These are phyloP conservation scores for Durio zibethinus DNA, from an alignment of 345 rosid species.

Conservation along the genomic window DNA sequence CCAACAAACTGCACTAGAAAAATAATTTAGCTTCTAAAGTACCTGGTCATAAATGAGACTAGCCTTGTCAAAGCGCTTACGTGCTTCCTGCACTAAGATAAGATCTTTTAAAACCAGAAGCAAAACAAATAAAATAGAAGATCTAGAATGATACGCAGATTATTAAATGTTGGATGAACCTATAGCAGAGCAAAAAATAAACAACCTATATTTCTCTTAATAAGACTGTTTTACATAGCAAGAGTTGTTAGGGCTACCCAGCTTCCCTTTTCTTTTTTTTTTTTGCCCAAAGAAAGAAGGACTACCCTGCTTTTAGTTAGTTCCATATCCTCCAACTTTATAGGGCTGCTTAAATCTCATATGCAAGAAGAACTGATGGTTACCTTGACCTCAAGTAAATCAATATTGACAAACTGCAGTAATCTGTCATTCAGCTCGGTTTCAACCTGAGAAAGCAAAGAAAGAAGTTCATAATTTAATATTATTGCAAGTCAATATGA, in stretches of 20 bases:
- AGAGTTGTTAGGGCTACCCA: not conserved
- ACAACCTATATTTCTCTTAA: not conserved
- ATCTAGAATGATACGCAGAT: not conserved
- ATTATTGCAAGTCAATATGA: not conserved
- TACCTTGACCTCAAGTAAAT: constrained; percentile 96
- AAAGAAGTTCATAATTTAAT: not conserved
- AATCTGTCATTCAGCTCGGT: constrained; percentile 92
- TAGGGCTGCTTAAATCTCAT: not conserved
- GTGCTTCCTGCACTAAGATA: constrained; percentile 75
- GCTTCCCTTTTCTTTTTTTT: no score
- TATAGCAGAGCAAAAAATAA: not conserved
- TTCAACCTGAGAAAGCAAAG: constrained; percentile 67
- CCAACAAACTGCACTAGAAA: constrained; percentile 8
- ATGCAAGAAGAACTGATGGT: constrained; percentile 17
- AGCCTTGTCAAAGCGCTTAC: constrained; percentile 95
- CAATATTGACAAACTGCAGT: constrained; percentile 78
- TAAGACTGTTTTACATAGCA: not conserved
- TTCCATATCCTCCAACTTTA: constrained; percentile 3
- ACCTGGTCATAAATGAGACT: constrained; percentile 96
- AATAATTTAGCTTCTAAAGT: not conserved
- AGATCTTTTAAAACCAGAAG: constrained; percentile 23
- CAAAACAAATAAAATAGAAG: not conserved
- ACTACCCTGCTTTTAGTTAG: not conserved
- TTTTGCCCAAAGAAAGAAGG: no score
- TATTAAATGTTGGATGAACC: not conserved